These are phyloP conservation scores for Silene noctiflora DNA, from an alignment of 179 eudicot genomes.

Conservation along the genomic window DNA sequence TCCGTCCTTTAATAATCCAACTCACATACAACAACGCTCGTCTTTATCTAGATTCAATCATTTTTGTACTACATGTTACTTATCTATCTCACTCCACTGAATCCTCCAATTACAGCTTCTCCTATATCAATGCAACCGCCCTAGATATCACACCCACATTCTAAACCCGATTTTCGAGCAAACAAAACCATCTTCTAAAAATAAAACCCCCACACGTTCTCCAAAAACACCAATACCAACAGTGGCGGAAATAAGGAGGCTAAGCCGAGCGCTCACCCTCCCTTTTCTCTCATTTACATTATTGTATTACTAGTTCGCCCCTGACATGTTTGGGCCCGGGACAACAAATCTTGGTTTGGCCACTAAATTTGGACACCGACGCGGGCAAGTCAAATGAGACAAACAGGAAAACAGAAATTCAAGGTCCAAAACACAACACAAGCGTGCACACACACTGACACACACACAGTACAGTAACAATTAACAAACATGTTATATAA, in stretches of 20 bases:
- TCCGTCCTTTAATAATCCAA: conserved; percentile 12
- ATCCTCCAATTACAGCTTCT: neutral
- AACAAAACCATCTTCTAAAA: neutral
- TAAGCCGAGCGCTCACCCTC: too few relatives aligned
- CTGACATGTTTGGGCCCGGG: too few relatives aligned
- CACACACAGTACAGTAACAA: neutral
- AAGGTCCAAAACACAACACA: conserved; percentile 8
- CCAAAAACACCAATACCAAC: neutral
- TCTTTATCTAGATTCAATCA: conserved; percentile 12
- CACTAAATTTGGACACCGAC: neutral
- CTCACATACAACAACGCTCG: conserved; percentile 21
- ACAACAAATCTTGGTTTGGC: too few relatives aligned
- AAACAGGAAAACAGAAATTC: conserved; percentile 10
- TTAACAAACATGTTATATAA: conserved; percentile 1
- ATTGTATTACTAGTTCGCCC: neutral
- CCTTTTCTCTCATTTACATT: too few relatives aligned
- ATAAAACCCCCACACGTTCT: neutral
- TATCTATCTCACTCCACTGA: neutral
- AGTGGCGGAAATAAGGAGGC: too few relatives aligned
- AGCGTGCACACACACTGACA: neutral
- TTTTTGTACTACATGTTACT: conserved; percentile 5
- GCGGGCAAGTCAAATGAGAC: conserved; percentile 13
- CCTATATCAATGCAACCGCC: neutral
- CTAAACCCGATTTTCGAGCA: conserved; percentile 3
- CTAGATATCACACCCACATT: neutral